Conservation (phyloP, 306 rosid species). For the Fragaria ananassa region DNA sequence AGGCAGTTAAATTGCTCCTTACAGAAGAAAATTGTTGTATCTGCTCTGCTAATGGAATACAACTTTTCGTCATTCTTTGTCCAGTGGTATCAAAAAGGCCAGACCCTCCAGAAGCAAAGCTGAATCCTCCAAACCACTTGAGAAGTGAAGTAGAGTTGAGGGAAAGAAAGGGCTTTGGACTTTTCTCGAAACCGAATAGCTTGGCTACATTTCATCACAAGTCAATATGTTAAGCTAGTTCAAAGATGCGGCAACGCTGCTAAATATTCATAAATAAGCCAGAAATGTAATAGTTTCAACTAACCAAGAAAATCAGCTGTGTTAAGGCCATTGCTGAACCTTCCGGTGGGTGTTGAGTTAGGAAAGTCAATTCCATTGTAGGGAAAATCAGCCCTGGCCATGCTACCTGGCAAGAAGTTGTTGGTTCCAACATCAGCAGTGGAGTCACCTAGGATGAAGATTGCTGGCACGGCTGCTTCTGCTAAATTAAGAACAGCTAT, state of each 20-base stretch:
- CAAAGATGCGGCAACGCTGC: background rate
- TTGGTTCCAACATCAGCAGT: slow-evolving; percentile 40
- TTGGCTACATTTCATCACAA: slow-evolving; percentile 15
- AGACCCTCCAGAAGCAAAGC: slow-evolving; percentile 35
- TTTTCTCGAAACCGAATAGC: slow-evolving; percentile 20
- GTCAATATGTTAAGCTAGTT: background rate
- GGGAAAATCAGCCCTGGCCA: slow-evolving; percentile 29
- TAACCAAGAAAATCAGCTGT: slow-evolving; percentile 34
- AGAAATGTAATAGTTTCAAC: background rate
- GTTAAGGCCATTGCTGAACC: slow-evolving; percentile 34
- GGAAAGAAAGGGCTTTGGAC: slow-evolving; percentile 28
- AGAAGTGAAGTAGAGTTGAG: slow-evolving; percentile 4
- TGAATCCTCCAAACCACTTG: slow-evolving; percentile 13
- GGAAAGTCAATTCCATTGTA: slow-evolving; percentile 31
- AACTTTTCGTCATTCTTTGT: slow-evolving; percentile 9
- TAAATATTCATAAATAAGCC: background rate
- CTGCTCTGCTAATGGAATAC: slow-evolving; percentile 22
- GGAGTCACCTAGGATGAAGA: slow-evolving; percentile 31
- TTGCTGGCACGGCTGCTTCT: slow-evolving; percentile 15
- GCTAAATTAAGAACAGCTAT: background rate
- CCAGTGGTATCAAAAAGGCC: slow-evolving; percentile 30
- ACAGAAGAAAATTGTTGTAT: slow-evolving; percentile 14
- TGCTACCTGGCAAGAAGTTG: slow-evolving; percentile 29
- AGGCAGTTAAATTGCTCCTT: background rate
- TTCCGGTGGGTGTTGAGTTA: slow-evolving; percentile 26